Percentiles rank a stretch among this genome's conserved stretches.
These are phyloP conservation scores for Cercophora samala DNA, from an alignment of 495 filamentous ascomycete species.

Conservation along the genomic window DNA sequence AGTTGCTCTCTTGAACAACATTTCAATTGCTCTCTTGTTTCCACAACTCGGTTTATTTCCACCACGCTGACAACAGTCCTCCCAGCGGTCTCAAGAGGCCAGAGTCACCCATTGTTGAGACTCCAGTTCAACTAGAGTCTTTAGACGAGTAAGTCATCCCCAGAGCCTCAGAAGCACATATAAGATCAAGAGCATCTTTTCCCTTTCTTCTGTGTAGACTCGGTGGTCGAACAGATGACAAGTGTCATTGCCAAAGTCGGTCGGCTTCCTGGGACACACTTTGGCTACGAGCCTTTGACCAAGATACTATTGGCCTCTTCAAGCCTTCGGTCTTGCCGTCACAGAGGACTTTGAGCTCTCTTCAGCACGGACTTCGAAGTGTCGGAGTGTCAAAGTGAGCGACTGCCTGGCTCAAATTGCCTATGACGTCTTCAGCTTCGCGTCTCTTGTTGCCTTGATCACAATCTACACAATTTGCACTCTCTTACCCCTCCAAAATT, in stretches of 20 bases:
- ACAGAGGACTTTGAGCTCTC: background rate
- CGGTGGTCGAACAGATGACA: background rate
- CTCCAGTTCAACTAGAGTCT: background rate
- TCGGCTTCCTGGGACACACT: background rate
- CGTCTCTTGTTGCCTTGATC: background rate
- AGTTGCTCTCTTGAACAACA: no score
- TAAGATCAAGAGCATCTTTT: background rate
- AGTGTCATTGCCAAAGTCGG: background rate
- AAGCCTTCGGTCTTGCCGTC: background rate
- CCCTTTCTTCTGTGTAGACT: background rate
- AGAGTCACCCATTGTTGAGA: background rate
- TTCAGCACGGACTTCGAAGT: background rate
- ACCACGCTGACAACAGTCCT: background rate
- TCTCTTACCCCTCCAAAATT: background rate
- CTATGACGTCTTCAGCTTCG: background rate
- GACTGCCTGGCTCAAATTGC: background rate
- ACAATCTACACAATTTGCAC: background rate
- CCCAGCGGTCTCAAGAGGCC: conserved; percentile 6
- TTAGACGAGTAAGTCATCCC: conserved; percentile 4
- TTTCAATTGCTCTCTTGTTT: background rate
- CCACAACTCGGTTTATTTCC: background rate
- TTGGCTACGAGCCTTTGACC: background rate
- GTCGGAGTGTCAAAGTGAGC: background rate
- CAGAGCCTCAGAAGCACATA: background rate
- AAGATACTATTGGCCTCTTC: no score